Conservation (phyloP, 1,284 basidiomycete genomes). For the Pseudozyma thailandica region DNA sequence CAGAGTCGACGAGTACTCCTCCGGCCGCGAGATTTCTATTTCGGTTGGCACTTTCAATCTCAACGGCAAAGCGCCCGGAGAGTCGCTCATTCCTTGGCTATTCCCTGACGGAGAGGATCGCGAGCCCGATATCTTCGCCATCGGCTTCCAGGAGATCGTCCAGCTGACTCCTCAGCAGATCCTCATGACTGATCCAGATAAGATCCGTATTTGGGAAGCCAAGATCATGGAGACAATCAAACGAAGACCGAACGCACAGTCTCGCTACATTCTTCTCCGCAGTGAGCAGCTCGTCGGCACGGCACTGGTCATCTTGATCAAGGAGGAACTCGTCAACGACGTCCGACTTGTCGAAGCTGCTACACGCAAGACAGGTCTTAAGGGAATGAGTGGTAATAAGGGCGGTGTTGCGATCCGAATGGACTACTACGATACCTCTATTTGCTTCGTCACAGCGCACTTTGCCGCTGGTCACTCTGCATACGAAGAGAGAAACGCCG, state of each 20-base stretch:
- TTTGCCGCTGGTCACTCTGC: conserved; percentile 92
- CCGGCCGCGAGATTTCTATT: conserved; percentile 77
- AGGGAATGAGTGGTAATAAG: conserved; percentile 96
- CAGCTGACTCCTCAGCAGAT: conserved; percentile 96
- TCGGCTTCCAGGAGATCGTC: conserved; percentile 96
- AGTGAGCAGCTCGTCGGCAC: conserved; percentile 97
- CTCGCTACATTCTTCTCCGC: conserved; percentile 84
- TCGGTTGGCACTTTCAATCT: conserved; percentile 96
- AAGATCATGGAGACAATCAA: conserved; percentile 83
- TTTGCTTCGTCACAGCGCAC: conserved; percentile 96
- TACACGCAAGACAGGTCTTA: conserved; percentile 93
- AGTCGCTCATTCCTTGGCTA: conserved; percentile 88
- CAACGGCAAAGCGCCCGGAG: conserved; percentile 83
- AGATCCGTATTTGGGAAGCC: conserved; percentile 79
- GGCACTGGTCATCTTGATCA: conserved; percentile 86
- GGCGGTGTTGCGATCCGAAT: conserved; percentile 88
- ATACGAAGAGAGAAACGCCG: conserved; percentile 87
- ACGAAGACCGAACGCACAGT: conserved; percentile 75
- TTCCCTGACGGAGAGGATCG: conserved; percentile 73
- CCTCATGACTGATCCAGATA: conserved; percentile 88
- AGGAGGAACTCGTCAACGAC: conserved; percentile 78
- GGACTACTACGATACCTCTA: conserved; percentile 86
- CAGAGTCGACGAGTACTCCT: conserved; percentile 84
- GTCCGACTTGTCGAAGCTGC: conserved; percentile 92
- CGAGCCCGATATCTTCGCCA: conserved; percentile 67